Evolutionary conservation across 441 rosid species (phyloP).

Genomic region (Gossypium lobatum): DNA sequence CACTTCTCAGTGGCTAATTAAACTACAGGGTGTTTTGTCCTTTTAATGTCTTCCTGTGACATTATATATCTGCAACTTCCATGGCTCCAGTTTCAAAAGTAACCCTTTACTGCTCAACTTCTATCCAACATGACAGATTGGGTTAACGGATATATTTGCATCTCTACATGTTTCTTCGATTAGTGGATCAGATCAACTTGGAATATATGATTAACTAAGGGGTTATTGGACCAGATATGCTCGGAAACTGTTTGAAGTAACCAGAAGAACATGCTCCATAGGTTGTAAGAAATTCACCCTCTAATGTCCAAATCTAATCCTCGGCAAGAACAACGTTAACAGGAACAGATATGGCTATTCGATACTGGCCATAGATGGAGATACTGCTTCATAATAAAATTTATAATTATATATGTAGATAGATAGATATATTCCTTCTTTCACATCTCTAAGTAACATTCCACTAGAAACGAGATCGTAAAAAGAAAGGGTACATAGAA

Average conservation of each 20-base stretch:
- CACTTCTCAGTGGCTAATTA: no score
- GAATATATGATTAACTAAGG: neutral
- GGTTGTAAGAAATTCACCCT: neutral
- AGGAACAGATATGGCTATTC: neutral
- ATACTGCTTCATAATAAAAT: neutral
- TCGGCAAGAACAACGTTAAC: neutral
- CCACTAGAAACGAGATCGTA: slow-evolving; percentile 4
- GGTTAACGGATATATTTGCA: neutral
- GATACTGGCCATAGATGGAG: neutral
- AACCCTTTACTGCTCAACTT: neutral
- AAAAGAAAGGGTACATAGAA: neutral
- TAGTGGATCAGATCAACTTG: neutral
- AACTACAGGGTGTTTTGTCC: no score
- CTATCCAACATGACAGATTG: neutral
- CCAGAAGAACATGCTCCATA: neutral
- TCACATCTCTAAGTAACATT: slow-evolving; percentile 3
- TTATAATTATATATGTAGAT: neutral
- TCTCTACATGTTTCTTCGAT: neutral
- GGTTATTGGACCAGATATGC: no score
- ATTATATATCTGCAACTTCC: neutral
- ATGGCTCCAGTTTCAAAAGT: neutral
- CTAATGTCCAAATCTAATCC: neutral
- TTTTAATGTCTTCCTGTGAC: no score
- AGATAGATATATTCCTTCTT: neutral
- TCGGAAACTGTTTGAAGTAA: neutral